These are phyloP conservation scores for Trichoderma virens DNA, from an alignment of 495 filamentous ascomycete genomes.

Conservation along the genomic window DNA sequence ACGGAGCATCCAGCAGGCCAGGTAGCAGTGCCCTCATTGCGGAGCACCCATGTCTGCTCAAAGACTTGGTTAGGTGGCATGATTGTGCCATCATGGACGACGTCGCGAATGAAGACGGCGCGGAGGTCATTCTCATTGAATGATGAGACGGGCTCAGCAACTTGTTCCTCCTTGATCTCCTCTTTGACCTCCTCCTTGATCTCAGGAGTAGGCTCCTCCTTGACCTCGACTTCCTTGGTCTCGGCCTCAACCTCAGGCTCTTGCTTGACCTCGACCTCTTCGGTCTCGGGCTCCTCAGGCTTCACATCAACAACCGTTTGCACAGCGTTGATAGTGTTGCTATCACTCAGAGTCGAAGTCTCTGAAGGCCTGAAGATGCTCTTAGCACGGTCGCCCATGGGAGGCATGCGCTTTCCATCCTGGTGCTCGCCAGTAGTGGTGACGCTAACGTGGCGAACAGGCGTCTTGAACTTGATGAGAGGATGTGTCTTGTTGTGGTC, in stretches of 20 bases:
- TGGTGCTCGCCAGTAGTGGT: slow-evolving; percentile 73
- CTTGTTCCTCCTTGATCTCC: slow-evolving; percentile 22
- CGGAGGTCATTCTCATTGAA: slow-evolving; percentile 42
- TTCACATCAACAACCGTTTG: slow-evolving; percentile 68
- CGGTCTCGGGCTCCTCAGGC: slow-evolving; percentile 37
- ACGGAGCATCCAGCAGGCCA: slow-evolving; percentile 92
- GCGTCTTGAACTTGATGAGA: slow-evolving; percentile 93
- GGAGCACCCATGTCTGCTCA: slow-evolving; percentile 85
- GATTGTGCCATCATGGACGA: slow-evolving; percentile 66
- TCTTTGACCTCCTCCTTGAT: slow-evolving; percentile 32
- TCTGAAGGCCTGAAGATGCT: slow-evolving; percentile 8
- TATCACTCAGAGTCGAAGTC: not conserved
- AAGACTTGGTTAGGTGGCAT: slow-evolving; percentile 63
- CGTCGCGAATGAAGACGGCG: slow-evolving; percentile 74
- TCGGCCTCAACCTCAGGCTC: slow-evolving; percentile 9
- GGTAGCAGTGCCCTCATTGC: slow-evolving; percentile 65
- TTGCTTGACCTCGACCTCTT: slow-evolving; percentile 21
- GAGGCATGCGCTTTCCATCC: slow-evolving; percentile 47
- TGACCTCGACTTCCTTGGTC: slow-evolving; percentile 23
- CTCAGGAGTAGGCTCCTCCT: slow-evolving; percentile 22
- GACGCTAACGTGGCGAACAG: slow-evolving; percentile 81
- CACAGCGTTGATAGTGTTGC: slow-evolving; percentile 48
- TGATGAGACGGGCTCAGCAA: slow-evolving; percentile 16
- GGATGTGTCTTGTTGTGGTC: slow-evolving; percentile 90
- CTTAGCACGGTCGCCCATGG: slow-evolving; percentile 58